phyloP scores from a whole-genome alignment of 306 rosid species.

The Morella rubra region DNA sequence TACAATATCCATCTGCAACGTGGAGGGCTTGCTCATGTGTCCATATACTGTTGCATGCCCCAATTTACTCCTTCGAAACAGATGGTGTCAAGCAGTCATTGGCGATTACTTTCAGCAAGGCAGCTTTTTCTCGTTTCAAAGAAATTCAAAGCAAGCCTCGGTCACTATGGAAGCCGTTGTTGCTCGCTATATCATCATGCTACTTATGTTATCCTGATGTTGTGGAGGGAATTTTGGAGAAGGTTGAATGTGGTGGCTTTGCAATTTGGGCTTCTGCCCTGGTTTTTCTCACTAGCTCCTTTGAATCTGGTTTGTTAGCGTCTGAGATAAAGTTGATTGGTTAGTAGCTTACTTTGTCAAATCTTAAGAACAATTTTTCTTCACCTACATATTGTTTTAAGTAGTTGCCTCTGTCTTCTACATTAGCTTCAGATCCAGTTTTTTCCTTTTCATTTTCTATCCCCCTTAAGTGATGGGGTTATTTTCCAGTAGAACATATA shows the following conservation, averaged over 20 bases:
- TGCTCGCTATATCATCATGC: conserved; percentile 82
- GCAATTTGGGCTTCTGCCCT: conserved; percentile 70
- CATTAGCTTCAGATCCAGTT: neutral
- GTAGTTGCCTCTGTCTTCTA: conserved; percentile 9
- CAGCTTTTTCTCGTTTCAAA: conserved; percentile 55
- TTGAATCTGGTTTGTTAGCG: conserved; percentile 50
- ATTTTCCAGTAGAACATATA: neutral
- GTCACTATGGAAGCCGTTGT: conserved; percentile 77
- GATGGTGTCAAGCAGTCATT: conserved; percentile 66
- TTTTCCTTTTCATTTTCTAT: neutral
- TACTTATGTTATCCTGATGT: conserved; percentile 75
- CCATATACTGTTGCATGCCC: conserved; percentile 66
- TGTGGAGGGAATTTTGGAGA: conserved; percentile 66
- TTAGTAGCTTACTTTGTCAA: conserved; percentile 37
- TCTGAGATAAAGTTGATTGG: conserved; percentile 78
- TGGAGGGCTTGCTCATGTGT: conserved; percentile 85
- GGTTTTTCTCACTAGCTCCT: conserved; percentile 47
- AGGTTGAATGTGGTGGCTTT: conserved; percentile 57
- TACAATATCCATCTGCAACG: conserved; percentile 79
- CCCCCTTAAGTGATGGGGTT: neutral
- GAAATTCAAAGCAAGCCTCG: conserved; percentile 51
- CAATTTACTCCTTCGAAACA: conserved; percentile 56
- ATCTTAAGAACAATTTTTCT: conserved; percentile 18
- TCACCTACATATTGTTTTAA: conserved; percentile 4
- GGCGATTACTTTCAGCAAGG: conserved; percentile 53